Evolutionary conservation across 148 eudicot species (phyloP).

Genomic region (Diospyros kaki): DNA sequence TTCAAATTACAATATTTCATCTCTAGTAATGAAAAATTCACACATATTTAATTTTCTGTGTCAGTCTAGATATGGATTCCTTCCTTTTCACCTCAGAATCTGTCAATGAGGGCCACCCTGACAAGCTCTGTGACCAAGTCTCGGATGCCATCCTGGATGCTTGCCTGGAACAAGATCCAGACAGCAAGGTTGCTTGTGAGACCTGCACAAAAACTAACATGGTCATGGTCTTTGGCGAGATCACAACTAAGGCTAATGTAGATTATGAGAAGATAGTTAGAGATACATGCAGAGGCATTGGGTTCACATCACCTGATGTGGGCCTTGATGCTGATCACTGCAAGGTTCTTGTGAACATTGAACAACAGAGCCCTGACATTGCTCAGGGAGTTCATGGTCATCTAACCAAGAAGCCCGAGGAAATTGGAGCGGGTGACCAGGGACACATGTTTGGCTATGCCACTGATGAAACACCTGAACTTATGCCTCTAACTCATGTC

Average conservation of each 20-base stretch:
- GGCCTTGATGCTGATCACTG: conserved; percentile 60
- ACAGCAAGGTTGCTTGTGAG: conserved; percentile 49
- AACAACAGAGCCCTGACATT: conserved; percentile 49
- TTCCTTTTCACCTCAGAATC: conserved; percentile 49
- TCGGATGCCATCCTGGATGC: conserved; percentile 52
- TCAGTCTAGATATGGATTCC: conserved; percentile 26
- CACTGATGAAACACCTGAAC: conserved; percentile 50
- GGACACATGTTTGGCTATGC: conserved; percentile 63
- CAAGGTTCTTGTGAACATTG: conserved; percentile 52
- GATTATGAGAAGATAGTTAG: conserved; percentile 49
- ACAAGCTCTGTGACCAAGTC: conserved; percentile 52
- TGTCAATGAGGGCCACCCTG: conserved; percentile 55
- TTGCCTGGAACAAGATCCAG: conserved; percentile 51
- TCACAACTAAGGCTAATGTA: conserved; percentile 43
- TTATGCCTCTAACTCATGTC: conserved; percentile 51
- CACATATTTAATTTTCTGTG: neutral
- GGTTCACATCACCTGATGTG: conserved; percentile 45
- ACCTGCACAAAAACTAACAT: conserved; percentile 50
- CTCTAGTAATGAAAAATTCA: neutral
- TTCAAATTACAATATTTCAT: neutral
- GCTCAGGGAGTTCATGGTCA: conserved; percentile 56
- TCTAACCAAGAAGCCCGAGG: conserved; percentile 47
- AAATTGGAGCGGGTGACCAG: conserved; percentile 52
- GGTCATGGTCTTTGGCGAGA: conserved; percentile 56
- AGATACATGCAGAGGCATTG: conserved; percentile 49